Base-by-base conservation (phyloP, 306 rosid genomes). In the Lupinus albus region DNA sequence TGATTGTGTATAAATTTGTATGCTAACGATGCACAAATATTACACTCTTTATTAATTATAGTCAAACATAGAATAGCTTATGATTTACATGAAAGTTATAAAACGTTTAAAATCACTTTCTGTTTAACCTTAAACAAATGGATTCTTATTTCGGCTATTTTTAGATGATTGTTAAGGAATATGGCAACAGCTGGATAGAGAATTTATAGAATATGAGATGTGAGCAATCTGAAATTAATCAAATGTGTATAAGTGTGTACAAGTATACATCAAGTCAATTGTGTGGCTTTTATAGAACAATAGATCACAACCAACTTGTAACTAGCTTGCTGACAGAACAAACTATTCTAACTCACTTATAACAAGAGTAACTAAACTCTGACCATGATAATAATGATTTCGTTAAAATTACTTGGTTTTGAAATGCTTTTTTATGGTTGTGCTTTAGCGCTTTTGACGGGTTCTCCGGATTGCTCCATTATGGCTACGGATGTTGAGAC, bases 401-500 rank as follows among this genome's bases (percentile, higher is more conserved):
- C 38, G 6, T 9, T 35, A 16, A 6, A 15, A 14, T 67, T 36
- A 18, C 7, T 68, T 73, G 46, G 70, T 13, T 9, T 63, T 81
- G 15, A 48, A 61, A 28, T 63, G 30, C 15, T 53, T 69, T 69
- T 3, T 59, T 17, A 11, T 78, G 64, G 12, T 79, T 70, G 52
- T 56, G 48, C 57, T 53, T 67, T 63, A 91, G 97, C 87, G 1
- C 71, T 91, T 65, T 65, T 88, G 89, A 88, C 97, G 53, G 95
- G 95, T 36, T 91, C 97, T 51, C 92, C 91, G 0, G 95, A 91
- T 85, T 76, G 76, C 75, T 88, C 97, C 10, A 86, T 91, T 74
- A 77, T 86, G 25, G 89, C 97, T 42, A 84, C 92, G 0, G 92
- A 91, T 72, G 91, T 91, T 61, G 97, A 91, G 79, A 88, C 97